Evolutionary conservation across 164 flowering plant genomes (phyloP).

Genomic region (Chloranthus sessilifolius): DNA sequence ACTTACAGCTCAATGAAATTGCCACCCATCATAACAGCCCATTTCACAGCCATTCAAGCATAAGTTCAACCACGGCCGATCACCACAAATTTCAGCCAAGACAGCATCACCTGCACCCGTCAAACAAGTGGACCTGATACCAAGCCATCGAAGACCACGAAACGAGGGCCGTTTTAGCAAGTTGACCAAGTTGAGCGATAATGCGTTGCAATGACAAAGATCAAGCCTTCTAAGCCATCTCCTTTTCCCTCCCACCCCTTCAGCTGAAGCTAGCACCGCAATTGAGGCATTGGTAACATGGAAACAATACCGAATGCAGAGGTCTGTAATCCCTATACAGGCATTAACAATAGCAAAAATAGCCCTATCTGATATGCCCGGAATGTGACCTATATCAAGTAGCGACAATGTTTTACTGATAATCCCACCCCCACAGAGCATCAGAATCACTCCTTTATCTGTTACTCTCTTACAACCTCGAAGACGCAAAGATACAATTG

Average conservation of each 20-base stretch:
- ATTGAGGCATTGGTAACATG: slow-evolving; percentile 33
- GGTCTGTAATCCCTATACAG: slow-evolving; percentile 24
- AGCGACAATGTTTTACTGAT: slow-evolving; percentile 23
- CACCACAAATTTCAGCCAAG: slow-evolving; percentile 4
- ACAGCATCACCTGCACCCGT: slow-evolving; percentile 6
- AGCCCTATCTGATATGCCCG: slow-evolving; percentile 33
- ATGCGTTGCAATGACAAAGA: slow-evolving; percentile 29
- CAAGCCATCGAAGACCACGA: slow-evolving; percentile 39
- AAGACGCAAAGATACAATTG: slow-evolving; percentile 27
- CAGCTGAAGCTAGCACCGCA: slow-evolving; percentile 20
- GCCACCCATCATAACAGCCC: slow-evolving; percentile 46
- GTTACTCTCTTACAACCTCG: slow-evolving; percentile 42
- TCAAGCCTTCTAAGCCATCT: slow-evolving; percentile 32
- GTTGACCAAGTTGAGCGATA: slow-evolving; percentile 17
- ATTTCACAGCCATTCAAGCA: slow-evolving; percentile 45
- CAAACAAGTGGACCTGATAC: slow-evolving; percentile 28
- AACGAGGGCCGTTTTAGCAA: slow-evolving; percentile 23
- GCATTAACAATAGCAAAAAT: slow-evolving; percentile 16
- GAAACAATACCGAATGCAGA: slow-evolving; percentile 32
- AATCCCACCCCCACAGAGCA: slow-evolving; percentile 22
- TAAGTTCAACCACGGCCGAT: slow-evolving; percentile 33
- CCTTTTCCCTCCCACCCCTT: slow-evolving; percentile 7
- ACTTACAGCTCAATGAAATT: too few species aligned
- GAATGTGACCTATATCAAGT: slow-evolving; percentile 40
- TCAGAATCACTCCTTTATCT: slow-evolving; percentile 30